Evolutionary conservation across 352 stramenopile genomes (phyloP).

Genomic region (Paralagenidium karlingii): DNA sequence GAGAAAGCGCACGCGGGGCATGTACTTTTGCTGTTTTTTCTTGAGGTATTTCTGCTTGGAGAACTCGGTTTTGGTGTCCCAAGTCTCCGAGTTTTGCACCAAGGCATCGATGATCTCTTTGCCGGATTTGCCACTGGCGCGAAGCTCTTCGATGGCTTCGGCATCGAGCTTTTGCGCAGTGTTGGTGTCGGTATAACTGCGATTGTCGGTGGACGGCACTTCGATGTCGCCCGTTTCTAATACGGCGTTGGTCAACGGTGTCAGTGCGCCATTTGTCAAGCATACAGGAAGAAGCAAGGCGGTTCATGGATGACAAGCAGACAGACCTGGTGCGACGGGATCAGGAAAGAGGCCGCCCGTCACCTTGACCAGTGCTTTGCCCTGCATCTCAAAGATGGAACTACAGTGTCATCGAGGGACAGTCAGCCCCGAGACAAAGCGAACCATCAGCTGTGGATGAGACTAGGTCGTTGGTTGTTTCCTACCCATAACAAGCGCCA

Average conservation of each 20-base stretch:
- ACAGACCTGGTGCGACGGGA: conserved; percentile 52
- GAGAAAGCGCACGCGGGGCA: conserved; percentile 72
- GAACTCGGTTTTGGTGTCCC: conserved; percentile 91
- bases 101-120: conserved; percentile 87
- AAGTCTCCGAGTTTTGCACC: conserved; percentile 92
- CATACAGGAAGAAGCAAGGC: not conserved
- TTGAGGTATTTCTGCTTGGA: conserved; percentile 95
- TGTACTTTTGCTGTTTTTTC: conserved; percentile 92
- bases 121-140: conserved; percentile 52
- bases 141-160: conserved; percentile 48
- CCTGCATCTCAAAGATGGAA: conserved; percentile 74
- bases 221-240: conserved; percentile 71
- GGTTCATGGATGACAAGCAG: not conserved
- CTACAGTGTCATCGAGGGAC: too few relatives aligned
- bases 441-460: not conserved
- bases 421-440: too few relatives aligned
- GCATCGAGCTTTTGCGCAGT: conserved; percentile 67
- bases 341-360: conserved; percentile 68
- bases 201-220: conserved; percentile 63
- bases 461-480: not conserved
- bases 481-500: conserved; percentile 55
- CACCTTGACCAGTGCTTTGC: conserved; percentile 64
- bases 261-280: not conserved
- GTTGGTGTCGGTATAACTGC: conserved; percentile 78
- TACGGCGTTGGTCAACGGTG: not conserved